Conservation (phyloP, 108 stramenopile genomes). For the Nitzschia putrida region DNA sequence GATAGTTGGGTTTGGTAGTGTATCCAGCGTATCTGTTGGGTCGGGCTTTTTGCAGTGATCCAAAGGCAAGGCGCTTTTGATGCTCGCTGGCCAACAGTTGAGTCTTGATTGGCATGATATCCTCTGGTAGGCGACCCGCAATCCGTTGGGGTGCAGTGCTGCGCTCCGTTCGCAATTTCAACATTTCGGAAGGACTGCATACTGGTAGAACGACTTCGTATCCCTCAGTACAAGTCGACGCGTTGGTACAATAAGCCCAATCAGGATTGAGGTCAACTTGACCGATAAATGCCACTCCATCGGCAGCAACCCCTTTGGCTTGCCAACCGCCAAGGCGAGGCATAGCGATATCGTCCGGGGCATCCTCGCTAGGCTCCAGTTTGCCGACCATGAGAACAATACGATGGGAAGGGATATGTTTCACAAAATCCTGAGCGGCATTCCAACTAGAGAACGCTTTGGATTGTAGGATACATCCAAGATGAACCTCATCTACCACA, state of each 20-base stretch:
- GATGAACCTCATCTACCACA: constrained; percentile 51
- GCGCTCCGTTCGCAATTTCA: constrained; percentile 36
- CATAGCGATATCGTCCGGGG: not conserved
- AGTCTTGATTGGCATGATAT: constrained; percentile 61
- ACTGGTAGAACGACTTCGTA: constrained; percentile 30
- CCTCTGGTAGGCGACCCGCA: constrained; percentile 68
- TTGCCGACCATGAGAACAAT: constrained; percentile 61
- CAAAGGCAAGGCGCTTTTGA: constrained; percentile 71
- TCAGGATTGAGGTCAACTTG: constrained; percentile 67
- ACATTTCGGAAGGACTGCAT: not conserved
- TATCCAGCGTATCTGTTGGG: constrained; percentile 54
- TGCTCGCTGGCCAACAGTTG: constrained; percentile 61
- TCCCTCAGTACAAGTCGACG: constrained; percentile 21
- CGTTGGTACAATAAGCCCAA: constrained; percentile 52
- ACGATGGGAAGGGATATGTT: constrained; percentile 48
- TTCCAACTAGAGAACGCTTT: constrained; percentile 57
- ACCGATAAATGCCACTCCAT: constrained; percentile 55
- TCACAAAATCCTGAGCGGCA: constrained; percentile 45
- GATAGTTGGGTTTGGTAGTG: constrained; percentile 52
- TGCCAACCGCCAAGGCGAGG: constrained; percentile 37
- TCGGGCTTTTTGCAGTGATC: constrained; percentile 29
- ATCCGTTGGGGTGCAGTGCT: constrained; percentile 50
- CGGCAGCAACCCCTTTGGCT: not conserved
- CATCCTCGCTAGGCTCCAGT: constrained; percentile 18
- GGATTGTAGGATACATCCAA: constrained; percentile 75